Evolutionary conservation across 2,329 filamentous ascomycete genomes (phyloP), one percentile per base, ranked within the genome.

Genomic region (Botrytis fabae): DNA sequence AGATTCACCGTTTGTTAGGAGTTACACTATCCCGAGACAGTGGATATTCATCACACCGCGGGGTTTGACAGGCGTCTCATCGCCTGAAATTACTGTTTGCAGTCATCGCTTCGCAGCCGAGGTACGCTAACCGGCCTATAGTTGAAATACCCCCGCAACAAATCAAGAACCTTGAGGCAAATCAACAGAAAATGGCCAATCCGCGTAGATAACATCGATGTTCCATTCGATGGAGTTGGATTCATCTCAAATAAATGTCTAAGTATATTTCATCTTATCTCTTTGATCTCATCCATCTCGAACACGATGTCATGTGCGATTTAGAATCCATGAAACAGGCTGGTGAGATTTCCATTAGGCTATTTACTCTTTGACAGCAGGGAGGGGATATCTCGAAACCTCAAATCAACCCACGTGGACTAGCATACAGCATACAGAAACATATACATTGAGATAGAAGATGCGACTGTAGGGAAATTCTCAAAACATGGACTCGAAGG

Each of bases 241-340:
- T 25, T 20, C 64, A 6, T 5, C 22, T 10, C 10, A 35, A 32
- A 25, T 42, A 57, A 18, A 57, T 40, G 48, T 59, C 65, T 42
- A 68, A 68, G 64, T 57, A 68, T 32, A 42, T 42, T n/a, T 57
- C 48, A 57, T 66, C n/a, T 51, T 51, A 51, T 65, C 61, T 63
- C 38, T 28, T 35, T 65, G 2, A 48, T 51, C 28, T 51, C 22
- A 18, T 32, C 18, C 2, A 28, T 54, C 46, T 40, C 22, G 54
- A 25, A 2, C 16, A 32, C 35, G 7, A 40, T 54, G 35, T 16
- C 14, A 38, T 46, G 48, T 16, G 63, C 63, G 32, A 22, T 9
- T 48, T 7, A 14, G n/a, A 66, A 18, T n/a, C 22, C 3, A n/a
- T 66, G 14, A 40, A 54, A 22, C 32, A n/a, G 46, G 46, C 40